A percentile compares a stretch with the other conserved stretches of the same genome.
Conservation (phyloP, 2,329 filamentous ascomycete species). For the Exophiala phaeomuriformis region DNA sequence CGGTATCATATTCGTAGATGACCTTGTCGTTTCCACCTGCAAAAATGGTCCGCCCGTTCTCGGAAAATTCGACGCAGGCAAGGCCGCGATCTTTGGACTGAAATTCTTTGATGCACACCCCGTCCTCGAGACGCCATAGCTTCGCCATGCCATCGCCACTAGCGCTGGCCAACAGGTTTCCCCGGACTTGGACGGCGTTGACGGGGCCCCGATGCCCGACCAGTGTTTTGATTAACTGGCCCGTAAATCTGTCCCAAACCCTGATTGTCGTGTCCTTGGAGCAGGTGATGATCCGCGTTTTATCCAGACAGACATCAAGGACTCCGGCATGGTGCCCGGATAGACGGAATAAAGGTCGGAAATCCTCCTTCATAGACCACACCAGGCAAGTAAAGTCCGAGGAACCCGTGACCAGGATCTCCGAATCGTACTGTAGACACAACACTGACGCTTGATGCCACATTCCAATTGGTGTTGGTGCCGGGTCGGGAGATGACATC, state of each 20-base stretch:
- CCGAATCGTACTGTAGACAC: conserved; percentile 87
- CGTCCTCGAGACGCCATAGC: conserved; percentile 89
- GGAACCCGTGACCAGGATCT: conserved; percentile 89
- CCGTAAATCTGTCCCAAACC: conserved; percentile 82
- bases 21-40: conserved; percentile 92
- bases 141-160: conserved; percentile 90
- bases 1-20: conserved; percentile 93
- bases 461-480: conserved; percentile 18
- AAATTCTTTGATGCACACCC: conserved; percentile 84
- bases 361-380: conserved; percentile 73
- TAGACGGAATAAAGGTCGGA: conserved; percentile 71
- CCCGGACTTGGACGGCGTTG: conserved; percentile 91
- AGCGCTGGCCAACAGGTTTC: conserved; percentile 86
- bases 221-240: conserved; percentile 67
- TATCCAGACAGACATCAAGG: conserved; percentile 86
- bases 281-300: conserved; percentile 89
- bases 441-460: conserved; percentile 90
- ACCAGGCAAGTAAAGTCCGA: conserved; percentile 88
- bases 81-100: conserved; percentile 83
- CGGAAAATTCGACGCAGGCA: conserved; percentile 90
- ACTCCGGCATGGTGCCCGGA: conserved; percentile 77
- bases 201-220: conserved; percentile 84
- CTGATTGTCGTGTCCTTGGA: conserved; percentile 93
- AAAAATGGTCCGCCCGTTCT: conserved; percentile 87
- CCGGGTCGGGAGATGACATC: conserved; percentile 40